phyloP scores from a whole-genome alignment of 2,329 filamentous ascomycete species.

The Bipolaris gigantea region DNA sequence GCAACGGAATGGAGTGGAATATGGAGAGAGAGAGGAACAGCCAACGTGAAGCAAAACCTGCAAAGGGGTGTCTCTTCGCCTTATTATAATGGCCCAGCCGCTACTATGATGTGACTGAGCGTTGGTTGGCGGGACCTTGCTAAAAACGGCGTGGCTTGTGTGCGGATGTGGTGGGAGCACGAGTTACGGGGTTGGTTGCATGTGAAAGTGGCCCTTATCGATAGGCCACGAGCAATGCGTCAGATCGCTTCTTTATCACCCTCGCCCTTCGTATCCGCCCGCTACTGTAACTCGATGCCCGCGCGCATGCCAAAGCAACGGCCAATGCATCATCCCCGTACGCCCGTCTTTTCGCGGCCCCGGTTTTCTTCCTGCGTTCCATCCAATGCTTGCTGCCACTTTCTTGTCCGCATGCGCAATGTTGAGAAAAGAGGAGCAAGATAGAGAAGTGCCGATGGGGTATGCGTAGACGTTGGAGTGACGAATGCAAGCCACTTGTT shows the following conservation, averaged over 20 bases:
- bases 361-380: background rate
- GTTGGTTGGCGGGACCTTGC: slow-evolving; percentile 17
- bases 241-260: background rate
- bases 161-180: slow-evolving; percentile 2
- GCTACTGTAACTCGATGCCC: background rate
- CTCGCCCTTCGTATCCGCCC: background rate
- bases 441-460: background rate
- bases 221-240: slow-evolving; percentile 11
- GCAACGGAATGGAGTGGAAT: slow-evolving; percentile 5
- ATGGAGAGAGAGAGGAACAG: slow-evolving; percentile 4
- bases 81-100: slow-evolving; percentile 30
- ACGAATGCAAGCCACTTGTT: no score
- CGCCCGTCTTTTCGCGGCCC: background rate
- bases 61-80: slow-evolving; percentile 13
- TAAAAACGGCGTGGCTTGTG: slow-evolving; percentile 27
- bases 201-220: slow-evolving; percentile 33
- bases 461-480: no score
- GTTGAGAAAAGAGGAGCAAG: slow-evolving; percentile 4
- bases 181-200: slow-evolving; percentile 16
- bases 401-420: slow-evolving; percentile 5
- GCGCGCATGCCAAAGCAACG: background rate
- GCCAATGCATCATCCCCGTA: background rate
- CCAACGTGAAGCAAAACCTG: slow-evolving; percentile 11
- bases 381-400: background rate
- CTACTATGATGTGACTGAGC: slow-evolving; percentile 20